Percentiles rank a stretch among this genome's conserved stretches.
Evolutionary conservation across 83 land plant genomes (phyloP).

Genomic region (Thuja plicata): DNA sequence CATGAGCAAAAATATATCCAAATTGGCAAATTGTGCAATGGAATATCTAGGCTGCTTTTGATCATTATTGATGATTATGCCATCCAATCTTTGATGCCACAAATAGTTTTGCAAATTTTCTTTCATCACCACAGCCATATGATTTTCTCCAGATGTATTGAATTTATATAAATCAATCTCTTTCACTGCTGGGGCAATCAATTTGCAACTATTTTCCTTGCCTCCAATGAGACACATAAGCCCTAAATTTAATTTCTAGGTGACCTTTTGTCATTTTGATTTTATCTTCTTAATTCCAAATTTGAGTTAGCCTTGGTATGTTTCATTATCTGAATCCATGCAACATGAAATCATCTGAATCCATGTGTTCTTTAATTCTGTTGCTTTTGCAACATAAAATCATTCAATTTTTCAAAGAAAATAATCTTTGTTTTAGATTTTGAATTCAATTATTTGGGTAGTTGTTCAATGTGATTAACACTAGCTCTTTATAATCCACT

Average conservation of each 20-base stretch:
- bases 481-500: no score
- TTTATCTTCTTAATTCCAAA: background rate
- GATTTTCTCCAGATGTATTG: background rate
- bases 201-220: background rate
- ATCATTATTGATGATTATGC: background rate
- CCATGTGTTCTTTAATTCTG: background rate
- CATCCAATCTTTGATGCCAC: background rate
- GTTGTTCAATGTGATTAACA: no score
- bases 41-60: no score
- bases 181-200: background rate
- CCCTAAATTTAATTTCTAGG: background rate
- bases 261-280: no score
- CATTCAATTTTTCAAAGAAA: background rate
- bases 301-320: background rate
- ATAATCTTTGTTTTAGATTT: background rate
- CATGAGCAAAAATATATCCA: no score
- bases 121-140: background rate
- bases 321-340: background rate
- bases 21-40: no score
- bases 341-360: background rate
- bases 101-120: background rate
- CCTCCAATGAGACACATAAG: background rate
- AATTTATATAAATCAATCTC: background rate
- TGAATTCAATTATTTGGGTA: no score
- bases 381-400: background rate